Base-by-base conservation (phyloP, 1,284 basidiomycete species). In the Puccinia novopanici region DNA sequence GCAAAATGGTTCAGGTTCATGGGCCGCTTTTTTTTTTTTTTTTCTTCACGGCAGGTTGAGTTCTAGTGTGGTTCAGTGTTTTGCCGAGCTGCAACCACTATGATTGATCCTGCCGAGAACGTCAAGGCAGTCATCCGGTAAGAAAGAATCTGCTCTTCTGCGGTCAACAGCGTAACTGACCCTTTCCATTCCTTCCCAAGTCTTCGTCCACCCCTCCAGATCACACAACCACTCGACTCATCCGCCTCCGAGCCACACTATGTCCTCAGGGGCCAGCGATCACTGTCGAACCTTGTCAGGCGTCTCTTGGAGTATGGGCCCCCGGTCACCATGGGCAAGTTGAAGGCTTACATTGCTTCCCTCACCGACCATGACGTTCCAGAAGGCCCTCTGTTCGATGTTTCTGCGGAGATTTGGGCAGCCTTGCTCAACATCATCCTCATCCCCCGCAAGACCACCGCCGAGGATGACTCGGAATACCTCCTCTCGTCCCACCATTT, bases 301-400 rank as follows among this genome's bases (percentile, higher is more conserved):
- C 77, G 77, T 50, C 52, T 80, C 15, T 50, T 80, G 40, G 77
- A 80, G 50, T 72, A 63, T 52, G 77, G 77, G 22, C 70, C 70
- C n/a, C 68, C 68, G 50, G 50, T 71, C 17, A 79, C 65, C 22
- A 70, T 79, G 65, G 40, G 50, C 15, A 57, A 45, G 30, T 59
- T 79, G 40, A 79, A 61, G 42, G 54, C 34, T 37, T 45, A 52
- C 55, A 22, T n/a, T n/a, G n/a, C n/a, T n/a, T n/a, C n/a, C 17
- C 40, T 34, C 19, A 40, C 55, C 3, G 73, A 75, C 17, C 13
- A 59, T 63, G 34, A n/a, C n/a, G n/a, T n/a, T n/a, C n/a, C 34
- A 17, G 54, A 71, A 55, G 50, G n/a, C 27, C 17, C 37, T n/a
- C 50, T 68, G n/a, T 52, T 52, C 27, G 76, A 79, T 57, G 40